Conservation (phyloP, 2,329 filamentous ascomycete genomes). For the Aspergillus glaucus region DNA sequence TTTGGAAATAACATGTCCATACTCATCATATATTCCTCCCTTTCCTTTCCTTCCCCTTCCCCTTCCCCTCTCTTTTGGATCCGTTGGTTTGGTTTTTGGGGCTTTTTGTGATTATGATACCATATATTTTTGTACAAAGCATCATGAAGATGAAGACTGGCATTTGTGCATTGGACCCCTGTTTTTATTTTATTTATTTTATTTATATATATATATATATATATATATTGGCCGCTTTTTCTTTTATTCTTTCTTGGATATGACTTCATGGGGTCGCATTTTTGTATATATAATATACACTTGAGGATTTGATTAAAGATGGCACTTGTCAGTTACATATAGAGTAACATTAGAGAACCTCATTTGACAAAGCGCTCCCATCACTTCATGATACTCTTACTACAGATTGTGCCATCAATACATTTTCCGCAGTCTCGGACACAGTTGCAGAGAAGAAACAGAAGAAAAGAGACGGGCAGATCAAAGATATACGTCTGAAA, state of each 20-base stretch:
- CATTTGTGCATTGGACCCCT: neutral
- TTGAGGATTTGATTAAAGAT: neutral
- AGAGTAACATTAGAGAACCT: too few species aligned
- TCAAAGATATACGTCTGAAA: too few species aligned
- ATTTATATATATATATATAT: too few species aligned
- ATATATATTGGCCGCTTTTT: neutral
- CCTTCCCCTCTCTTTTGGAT: conserved; percentile 5
- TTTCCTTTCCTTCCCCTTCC: neutral
- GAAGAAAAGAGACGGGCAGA: too few species aligned
- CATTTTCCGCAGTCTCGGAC: too few species aligned
- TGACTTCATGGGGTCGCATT: neutral
- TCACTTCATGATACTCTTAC: too few species aligned
- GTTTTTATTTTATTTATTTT: neutral
- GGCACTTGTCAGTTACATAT: too few species aligned
- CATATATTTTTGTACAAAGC: conserved; percentile 9
- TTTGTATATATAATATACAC: neutral
- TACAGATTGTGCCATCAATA: too few species aligned
- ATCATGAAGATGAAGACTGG: neutral
- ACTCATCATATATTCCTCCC: neutral
- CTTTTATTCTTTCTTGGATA: neutral
- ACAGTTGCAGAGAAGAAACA: too few species aligned
- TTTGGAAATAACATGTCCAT: neutral
- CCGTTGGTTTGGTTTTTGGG: neutral
- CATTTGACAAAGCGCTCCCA: too few species aligned
- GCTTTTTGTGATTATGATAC: conserved; percentile 10